These are phyloP conservation scores for Calvatia gigantea DNA, from an alignment of 768 basidiomycete genomes.

Conservation along the genomic window DNA sequence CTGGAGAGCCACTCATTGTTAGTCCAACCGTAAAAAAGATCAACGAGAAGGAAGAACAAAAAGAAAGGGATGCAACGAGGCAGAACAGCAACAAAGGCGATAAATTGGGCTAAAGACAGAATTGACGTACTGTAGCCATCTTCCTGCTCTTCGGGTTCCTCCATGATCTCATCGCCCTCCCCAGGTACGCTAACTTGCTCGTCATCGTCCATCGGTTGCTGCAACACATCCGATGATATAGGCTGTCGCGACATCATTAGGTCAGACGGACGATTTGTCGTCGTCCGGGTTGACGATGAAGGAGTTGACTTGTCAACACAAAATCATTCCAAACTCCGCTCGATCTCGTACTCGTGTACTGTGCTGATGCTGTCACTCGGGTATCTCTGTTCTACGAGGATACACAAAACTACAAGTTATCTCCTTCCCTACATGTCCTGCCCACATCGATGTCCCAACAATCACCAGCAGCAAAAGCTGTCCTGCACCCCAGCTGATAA, in stretches of 20 bases:
- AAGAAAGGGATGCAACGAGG: conserved; percentile 13
- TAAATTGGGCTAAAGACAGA: conserved; percentile 16
- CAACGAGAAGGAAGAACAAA: conserved; percentile 13
- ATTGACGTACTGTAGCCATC: conserved; percentile 73
- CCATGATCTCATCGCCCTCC: conserved; percentile 77
- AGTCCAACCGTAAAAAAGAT: conserved; percentile 8
- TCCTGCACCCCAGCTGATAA: conserved; percentile 63
- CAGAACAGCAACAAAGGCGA: conserved; percentile 8
- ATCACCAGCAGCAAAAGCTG: conserved; percentile 72
- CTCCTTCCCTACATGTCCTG: conserved; percentile 38
- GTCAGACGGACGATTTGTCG: conserved; percentile 16
- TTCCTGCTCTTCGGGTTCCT: conserved; percentile 72
- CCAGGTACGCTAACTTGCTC: conserved; percentile 56
- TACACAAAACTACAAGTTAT: conserved; percentile 44
- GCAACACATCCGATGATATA: conserved; percentile 39
- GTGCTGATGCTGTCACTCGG: neutral
- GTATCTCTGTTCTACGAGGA: conserved; percentile 15
- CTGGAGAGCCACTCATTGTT: conserved; percentile 38
- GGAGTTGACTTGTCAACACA: neutral
- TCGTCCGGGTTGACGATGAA: neutral
- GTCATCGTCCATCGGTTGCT: conserved; percentile 56
- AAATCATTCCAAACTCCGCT: conserved; percentile 22
- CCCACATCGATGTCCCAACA: conserved; percentile 62
- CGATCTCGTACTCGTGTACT: conserved; percentile 15
- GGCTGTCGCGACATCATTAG: conserved; percentile 38